These are phyloP conservation scores for Komagataella phaffii DNA, from an alignment of 805 yeast species.

Conservation along the genomic window DNA sequence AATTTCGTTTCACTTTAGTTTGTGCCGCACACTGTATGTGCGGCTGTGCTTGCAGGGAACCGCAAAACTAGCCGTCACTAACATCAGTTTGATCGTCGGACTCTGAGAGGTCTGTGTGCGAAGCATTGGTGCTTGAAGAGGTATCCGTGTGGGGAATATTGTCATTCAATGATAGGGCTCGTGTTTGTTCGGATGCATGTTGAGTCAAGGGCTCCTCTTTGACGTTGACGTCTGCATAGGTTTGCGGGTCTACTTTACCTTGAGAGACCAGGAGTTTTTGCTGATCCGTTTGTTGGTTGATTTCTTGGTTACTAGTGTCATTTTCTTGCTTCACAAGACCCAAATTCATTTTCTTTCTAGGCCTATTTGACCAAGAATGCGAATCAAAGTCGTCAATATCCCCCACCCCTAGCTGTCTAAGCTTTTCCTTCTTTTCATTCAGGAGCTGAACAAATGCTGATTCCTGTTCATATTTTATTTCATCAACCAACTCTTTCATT, in stretches of 20 bases:
- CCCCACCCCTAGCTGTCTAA: background rate
- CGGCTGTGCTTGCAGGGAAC: background rate
- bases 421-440: constrained; percentile 1
- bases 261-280: background rate
- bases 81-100: background rate
- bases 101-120: background rate
- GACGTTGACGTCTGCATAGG: background rate
- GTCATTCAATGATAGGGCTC: background rate
- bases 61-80: background rate
- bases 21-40: background rate
- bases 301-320: background rate
- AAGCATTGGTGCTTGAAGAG: background rate
- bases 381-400: background rate
- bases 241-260: background rate
- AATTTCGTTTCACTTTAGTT: background rate
- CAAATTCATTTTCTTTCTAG: background rate
- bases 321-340: background rate
- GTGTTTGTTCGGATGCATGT: background rate
- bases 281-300: background rate
- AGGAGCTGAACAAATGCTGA: background rate
- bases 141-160: background rate
- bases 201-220: background rate
- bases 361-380: background rate
- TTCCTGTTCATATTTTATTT: background rate
- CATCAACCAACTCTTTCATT: background rate